These are phyloP conservation scores for Laetiporus sulphureus DNA, from an alignment of 1,284 basidiomycete species.

Conservation along the genomic window DNA sequence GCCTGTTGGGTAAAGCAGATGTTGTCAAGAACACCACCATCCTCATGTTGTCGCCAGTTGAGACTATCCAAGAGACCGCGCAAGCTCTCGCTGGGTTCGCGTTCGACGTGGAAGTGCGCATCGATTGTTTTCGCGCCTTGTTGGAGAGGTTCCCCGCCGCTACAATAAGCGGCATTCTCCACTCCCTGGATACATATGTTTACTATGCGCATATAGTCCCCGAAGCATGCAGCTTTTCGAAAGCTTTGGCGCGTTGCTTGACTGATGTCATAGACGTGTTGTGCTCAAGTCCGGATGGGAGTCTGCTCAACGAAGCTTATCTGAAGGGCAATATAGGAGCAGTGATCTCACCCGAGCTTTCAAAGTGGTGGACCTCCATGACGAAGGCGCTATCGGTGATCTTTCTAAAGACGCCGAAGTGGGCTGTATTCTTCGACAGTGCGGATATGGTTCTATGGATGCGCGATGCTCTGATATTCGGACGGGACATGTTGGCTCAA, in stretches of 20 bases:
- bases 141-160: conserved; percentile 58
- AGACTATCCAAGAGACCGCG: conserved; percentile 64
- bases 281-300: conserved; percentile 64
- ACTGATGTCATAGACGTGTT: conserved; percentile 88
- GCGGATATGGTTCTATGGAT: conserved; percentile 92
- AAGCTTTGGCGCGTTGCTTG: conserved; percentile 84
- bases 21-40: conserved; percentile 53
- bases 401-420: conserved; percentile 75
- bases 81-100: conserved; percentile 75
- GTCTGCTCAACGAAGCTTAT: conserved; percentile 57
- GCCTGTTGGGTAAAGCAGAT: conserved; percentile 44
- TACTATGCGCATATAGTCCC: conserved; percentile 57
- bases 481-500: conserved; percentile 75
- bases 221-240: conserved; percentile 82
- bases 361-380: conserved; percentile 82
- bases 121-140: conserved; percentile 79
- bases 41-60: conserved; percentile 77
- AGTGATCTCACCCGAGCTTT: conserved; percentile 46
- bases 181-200: conserved; percentile 62
- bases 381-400: conserved; percentile 74
- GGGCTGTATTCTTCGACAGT: conserved; percentile 77
- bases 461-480: conserved; percentile 93
- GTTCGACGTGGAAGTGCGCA: conserved; percentile 80
- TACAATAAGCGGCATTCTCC: conserved; percentile 63
- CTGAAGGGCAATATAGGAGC: conserved; percentile 37